phyloP scores from a whole-genome alignment of 805 yeast genomes.

The Saccharomyces kudriavzevii region DNA sequence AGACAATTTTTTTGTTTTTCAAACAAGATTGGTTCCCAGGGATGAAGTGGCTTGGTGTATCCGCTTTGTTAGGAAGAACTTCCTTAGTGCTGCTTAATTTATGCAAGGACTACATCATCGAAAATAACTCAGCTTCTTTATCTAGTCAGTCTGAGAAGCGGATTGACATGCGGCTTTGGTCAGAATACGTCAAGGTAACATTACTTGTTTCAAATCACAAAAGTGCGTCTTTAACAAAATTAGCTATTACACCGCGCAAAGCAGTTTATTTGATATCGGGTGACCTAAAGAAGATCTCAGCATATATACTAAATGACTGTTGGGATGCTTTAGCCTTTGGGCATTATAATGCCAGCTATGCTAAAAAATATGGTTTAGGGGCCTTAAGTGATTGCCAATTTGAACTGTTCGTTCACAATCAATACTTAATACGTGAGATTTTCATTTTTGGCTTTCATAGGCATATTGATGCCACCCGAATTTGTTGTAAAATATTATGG shows the following conservation, averaged over 20 bases:
- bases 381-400: constrained; percentile 67
- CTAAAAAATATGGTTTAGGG: constrained; percentile 47
- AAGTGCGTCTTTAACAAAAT: constrained; percentile 60
- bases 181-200: constrained; percentile 50
- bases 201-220: constrained; percentile 55
- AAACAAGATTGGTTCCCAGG: constrained; percentile 56
- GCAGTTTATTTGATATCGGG: constrained; percentile 60
- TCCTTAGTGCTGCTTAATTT: constrained; percentile 47
- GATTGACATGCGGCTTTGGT: constrained; percentile 49
- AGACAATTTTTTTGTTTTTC: constrained; percentile 44
- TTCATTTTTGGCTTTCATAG: constrained; percentile 63
- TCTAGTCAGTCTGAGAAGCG: constrained; percentile 31
- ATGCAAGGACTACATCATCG: constrained; percentile 41
- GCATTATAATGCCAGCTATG: constrained; percentile 43
- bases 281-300: constrained; percentile 52
- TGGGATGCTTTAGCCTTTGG: constrained; percentile 74
- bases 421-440: constrained; percentile 54
- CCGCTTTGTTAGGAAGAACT: constrained; percentile 49
- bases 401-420: constrained; percentile 49
- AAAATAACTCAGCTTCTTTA: constrained; percentile 45
- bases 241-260: constrained; percentile 63
- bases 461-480: constrained; percentile 49
- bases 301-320: constrained; percentile 45
- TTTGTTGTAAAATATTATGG: constrained; percentile 64
- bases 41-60: constrained; percentile 65